A percentile compares a stretch with the other conserved stretches of the same genome.
These are phyloP conservation scores for Fusarium mexicanum DNA, from an alignment of 2,329 filamentous ascomycete genomes.

Conservation along the genomic window DNA sequence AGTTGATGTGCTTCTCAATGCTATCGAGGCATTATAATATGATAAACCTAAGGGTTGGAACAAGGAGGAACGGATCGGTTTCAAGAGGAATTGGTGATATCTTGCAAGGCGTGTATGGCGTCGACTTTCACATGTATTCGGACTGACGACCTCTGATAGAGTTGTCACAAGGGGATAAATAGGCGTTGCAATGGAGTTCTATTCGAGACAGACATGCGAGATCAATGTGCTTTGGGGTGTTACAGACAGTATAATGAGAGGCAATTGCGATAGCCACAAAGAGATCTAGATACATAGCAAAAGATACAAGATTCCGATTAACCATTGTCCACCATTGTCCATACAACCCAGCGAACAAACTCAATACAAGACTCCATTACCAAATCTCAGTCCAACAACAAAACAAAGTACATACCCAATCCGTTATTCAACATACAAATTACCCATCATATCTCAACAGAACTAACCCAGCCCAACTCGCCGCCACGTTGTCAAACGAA, in stretches of 20 bases:
- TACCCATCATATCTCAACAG: neutral
- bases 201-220: neutral
- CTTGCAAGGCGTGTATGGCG: slow-evolving; percentile 23
- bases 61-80: neutral
- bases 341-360: neutral
- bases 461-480: neutral
- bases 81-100: slow-evolving; percentile 5
- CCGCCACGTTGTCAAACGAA: neutral
- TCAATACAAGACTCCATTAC: neutral
- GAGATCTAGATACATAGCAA: neutral
- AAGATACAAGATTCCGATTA: neutral
- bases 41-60: neutral
- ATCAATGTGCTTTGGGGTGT: neutral
- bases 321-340: neutral
- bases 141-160: slow-evolving; percentile 22
- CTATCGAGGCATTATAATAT: slow-evolving; percentile 65
- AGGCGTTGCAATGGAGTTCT: slow-evolving; percentile 27
- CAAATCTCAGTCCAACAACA: neutral
- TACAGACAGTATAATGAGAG: neutral
- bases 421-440: neutral
- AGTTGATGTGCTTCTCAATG: slow-evolving; percentile 67
- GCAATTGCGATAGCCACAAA: neutral
- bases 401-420: neutral
- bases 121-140: slow-evolving; percentile 17
- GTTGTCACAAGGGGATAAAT: slow-evolving; percentile 23